Evolutionary conservation across 2,329 filamentous ascomycete genomes (phyloP), one percentile per base, ranked within the genome.

Genomic region (Ophiostoma sp.): DNA sequence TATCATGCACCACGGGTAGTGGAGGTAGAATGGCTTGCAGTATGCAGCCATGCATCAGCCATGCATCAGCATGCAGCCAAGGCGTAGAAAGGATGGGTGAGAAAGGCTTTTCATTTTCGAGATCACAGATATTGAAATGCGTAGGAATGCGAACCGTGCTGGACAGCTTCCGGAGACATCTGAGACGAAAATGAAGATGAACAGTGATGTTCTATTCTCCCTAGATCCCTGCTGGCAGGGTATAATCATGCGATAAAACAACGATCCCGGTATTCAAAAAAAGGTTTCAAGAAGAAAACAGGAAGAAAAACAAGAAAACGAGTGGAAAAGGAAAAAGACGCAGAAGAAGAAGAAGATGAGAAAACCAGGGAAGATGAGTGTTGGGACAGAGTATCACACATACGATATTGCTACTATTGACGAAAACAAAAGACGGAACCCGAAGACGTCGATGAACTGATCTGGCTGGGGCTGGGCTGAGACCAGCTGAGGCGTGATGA

Each of bases 21-120:
- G 49, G 49, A 36, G 18, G 47, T 27, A 36, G 49, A 52, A 66
- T 44, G 65, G 65, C 65, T 63, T 67, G 55, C 66, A 67, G 55
- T 36, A 45, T 62, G 16, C 66, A 60, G 52, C 55, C 44, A 40
- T n/a, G 27, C 18, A 55, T 27, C 49, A 55, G 49, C 49, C 49
- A 55, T 55, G 49, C 49, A 55, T n/a, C 49, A 27, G 27, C 27
- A 27, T 55, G 49, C 49, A 55, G 49, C 49, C 49, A 55, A 27
- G 27, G 27, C 27, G 27, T 27, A 27, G 27, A 27, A 27, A 27
- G 27, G 27, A 27, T 27, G 27, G 27, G 27, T 27, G 27, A 27
- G 27, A 27, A 27, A 27, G 27, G 27, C 27, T 27, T 27, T 27
- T 27, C 27, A 27, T 27, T 27, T 27, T 27, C 27, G 27, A 27